Percentiles rank a stretch among this genome's conserved stretches.
Evolutionary conservation across 768 basidiomycete genomes (phyloP).

Genomic region (Tylopilus subfusipes): DNA sequence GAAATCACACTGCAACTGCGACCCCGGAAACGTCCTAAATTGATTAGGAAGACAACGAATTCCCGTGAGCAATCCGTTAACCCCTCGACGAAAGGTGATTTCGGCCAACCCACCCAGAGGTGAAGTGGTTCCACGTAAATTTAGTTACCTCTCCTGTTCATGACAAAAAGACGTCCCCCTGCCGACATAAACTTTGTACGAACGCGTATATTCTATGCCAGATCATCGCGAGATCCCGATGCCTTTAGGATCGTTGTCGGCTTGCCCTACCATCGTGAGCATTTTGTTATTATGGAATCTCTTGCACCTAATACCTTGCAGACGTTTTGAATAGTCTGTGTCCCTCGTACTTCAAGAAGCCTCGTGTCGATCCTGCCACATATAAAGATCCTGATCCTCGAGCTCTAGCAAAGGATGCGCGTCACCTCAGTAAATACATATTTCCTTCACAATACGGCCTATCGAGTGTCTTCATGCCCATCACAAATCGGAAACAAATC

Average conservation of each 20-base stretch:
- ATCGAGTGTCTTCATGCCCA: conserved; percentile 49
- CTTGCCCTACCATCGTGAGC: conserved; percentile 63
- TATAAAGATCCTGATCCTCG: conserved; percentile 46
- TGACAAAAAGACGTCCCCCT: conserved; percentile 37
- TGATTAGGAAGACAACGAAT: conserved; percentile 1
- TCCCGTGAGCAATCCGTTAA: conserved; percentile 4
- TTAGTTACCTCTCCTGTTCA: conserved; percentile 2
- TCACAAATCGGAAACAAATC: conserved; percentile 22
- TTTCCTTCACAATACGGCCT: conserved; percentile 81
- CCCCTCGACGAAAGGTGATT: neutral
- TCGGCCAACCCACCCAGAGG: conserved; percentile 21
- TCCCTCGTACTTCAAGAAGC: conserved; percentile 39
- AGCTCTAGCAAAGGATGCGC: conserved; percentile 46
- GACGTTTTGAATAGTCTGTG: conserved; percentile 64
- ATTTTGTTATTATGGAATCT: neutral
- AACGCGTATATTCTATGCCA: conserved; percentile 62
- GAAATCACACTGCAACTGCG: conserved; percentile 10
- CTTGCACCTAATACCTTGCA: conserved; percentile 25
- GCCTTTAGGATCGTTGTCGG: conserved; percentile 54
- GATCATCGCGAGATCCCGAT: conserved; percentile 52
- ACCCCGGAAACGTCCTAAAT: conserved; percentile 29
- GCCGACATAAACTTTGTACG: conserved; percentile 53
- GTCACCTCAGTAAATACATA: conserved; percentile 76
- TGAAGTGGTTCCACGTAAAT: neutral
- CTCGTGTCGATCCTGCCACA: conserved; percentile 22